Evolutionary conservation across 768 basidiomycete species (phyloP).

Genomic region (Pulveroboletus sp.): DNA sequence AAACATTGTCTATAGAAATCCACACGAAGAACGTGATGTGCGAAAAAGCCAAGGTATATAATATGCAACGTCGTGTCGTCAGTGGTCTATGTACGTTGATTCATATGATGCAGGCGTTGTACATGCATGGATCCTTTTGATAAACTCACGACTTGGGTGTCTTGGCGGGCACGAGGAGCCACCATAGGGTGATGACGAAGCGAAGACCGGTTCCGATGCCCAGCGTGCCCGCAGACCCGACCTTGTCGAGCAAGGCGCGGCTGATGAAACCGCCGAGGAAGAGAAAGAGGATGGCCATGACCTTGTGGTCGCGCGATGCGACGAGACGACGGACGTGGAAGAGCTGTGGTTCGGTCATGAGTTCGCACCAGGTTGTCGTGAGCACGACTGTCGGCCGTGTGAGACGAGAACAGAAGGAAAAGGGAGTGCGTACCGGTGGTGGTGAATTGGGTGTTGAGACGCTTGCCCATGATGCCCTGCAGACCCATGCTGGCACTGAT

Average conservation of each 20-base stretch:
- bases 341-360: slow-evolving; percentile 77
- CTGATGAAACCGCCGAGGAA: slow-evolving; percentile 75
- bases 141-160: slow-evolving; percentile 9
- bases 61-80: slow-evolving; percentile 14
- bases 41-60: slow-evolving; percentile 7
- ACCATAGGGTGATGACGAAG: slow-evolving; percentile 56
- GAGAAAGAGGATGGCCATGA: slow-evolving; percentile 62
- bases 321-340: slow-evolving; percentile 55
- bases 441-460: slow-evolving; percentile 75
- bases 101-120: too few relatives aligned
- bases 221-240: slow-evolving; percentile 64
- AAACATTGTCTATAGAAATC: not conserved
- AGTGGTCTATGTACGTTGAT: slow-evolving; percentile 1
- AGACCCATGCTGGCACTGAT: slow-evolving; percentile 76
- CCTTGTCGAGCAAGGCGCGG: slow-evolving; percentile 54
- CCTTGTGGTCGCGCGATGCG: slow-evolving; percentile 65
- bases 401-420: not conserved
- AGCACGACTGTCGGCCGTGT: slow-evolving; percentile 58
- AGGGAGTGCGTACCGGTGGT: slow-evolving; percentile 62
- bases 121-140: too few relatives aligned
- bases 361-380: slow-evolving; percentile 87
- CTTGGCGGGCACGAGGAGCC: slow-evolving; percentile 58
- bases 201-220: slow-evolving; percentile 65
- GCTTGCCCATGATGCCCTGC: slow-evolving; percentile 84
- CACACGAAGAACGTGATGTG: not conserved